A percentile compares a stretch with the other conserved stretches of the same genome.
These are phyloP conservation scores for Trichoderma endophyticum DNA, from an alignment of 2,329 filamentous ascomycete species.

Conservation along the genomic window DNA sequence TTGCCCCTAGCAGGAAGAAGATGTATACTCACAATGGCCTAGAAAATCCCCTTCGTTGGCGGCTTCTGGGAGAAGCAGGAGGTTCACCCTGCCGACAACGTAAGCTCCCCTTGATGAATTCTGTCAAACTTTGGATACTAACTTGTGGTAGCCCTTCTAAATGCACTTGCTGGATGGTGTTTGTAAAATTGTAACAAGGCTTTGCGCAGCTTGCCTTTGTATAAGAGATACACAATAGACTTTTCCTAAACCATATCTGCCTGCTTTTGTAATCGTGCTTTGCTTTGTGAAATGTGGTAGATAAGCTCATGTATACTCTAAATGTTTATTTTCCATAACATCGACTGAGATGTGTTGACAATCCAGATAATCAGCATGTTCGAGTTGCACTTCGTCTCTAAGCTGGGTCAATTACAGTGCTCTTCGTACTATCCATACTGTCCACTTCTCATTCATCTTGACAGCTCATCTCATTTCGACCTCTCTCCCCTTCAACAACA, in stretches of 20 bases:
- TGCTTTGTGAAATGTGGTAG: not conserved
- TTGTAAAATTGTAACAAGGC: conserved; percentile 29
- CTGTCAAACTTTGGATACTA: conserved; percentile 19
- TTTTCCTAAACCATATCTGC: conserved; percentile 20
- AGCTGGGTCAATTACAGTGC: not conserved
- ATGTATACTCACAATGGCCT: not conserved
- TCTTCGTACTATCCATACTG: not conserved
- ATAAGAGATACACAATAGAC: conserved; percentile 40
- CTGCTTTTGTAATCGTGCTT: not conserved
- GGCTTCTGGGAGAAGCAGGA: conserved; percentile 51
- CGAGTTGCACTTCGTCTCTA: not conserved
- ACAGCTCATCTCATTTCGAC: conserved; percentile 19
- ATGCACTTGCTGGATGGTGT: conserved; percentile 12
- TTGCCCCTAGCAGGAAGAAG: not conserved
- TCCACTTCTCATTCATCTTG: not conserved
- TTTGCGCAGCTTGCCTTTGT: conserved; percentile 32
- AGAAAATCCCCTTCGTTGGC: conserved; percentile 57
- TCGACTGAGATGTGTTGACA: not conserved
- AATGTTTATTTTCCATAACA: not conserved
- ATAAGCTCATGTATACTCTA: not conserved
- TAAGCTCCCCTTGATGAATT: conserved; percentile 37
- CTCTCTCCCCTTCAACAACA: not conserved
- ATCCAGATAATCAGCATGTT: not conserved
- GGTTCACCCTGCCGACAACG: conserved; percentile 60
- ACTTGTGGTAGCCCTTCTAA: conserved; percentile 41